Base-by-base conservation (phyloP, 2,329 filamentous ascomycete species). In the Fusarium tuaranense region DNA sequence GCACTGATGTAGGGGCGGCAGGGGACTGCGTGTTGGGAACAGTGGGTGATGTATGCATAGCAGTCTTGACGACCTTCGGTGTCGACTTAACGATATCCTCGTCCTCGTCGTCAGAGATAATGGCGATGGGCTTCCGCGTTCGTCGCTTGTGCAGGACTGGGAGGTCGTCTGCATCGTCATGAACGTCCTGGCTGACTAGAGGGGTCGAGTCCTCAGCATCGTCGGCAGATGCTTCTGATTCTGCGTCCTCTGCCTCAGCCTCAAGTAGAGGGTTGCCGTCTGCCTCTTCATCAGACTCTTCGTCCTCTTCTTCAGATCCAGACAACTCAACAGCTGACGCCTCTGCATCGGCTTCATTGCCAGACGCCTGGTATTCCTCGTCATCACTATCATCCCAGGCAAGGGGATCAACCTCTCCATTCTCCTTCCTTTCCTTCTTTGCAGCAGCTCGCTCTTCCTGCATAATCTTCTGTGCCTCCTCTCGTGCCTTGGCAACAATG, bases 401-500 rank as follows among this genome's bases (percentile, higher is more conserved):
- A 27, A 90, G 78, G 13, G 86, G 86, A 69, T 90, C 88, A 16
- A 81, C 81, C 67, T 87, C 85, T 2, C 85, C 86, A 7, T 80
- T 84, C 70, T 82, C 85, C 78, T 83, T 87, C 78, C 80, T 88
- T 64, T 91, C 88, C 79, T 91, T 91, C 84, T 94, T 96, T 0
- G 91, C 91, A 53, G 90, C 91, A 32, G 90, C 92, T 73, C 91
- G 91, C 83, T 99, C 97, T 59, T 91, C 87, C 77, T 93, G 91
- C 83, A 92, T 93, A 60, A 98, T 92, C 75, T 93, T 92, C 41
- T 81, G 75, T 2, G 92, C 95, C 80, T 98, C 94, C 71, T 91
- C 88, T 67, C 95, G 89, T 22, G 95, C 96, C 78, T 92, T 95
- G 58, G 96, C 93, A 30, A 98, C 90, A 70, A 98, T 89, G 78